Evolutionary conservation across 2,329 filamentous ascomycete genomes (phyloP), one percentile per base, ranked within the genome.

Genomic region (Calycina herbarum): DNA sequence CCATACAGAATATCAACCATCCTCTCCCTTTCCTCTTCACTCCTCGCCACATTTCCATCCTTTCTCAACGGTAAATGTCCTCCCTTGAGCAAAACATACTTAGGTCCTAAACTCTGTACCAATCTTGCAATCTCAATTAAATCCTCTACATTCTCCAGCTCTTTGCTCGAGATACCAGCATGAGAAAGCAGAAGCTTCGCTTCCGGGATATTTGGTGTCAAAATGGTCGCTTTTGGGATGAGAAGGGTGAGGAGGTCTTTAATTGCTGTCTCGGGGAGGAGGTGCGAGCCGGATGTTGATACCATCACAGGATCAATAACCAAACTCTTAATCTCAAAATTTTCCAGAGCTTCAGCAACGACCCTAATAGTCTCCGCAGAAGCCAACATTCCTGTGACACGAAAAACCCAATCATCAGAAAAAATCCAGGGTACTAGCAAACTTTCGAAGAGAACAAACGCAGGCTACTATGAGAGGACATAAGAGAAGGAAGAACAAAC

Each of bases 281-380:
- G 82, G 68, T 86, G 81, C 8, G 89, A 85, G 29, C 91, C 91
- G n/a, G 88, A 92, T 0, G 92, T 94, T 33, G 92, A 90, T 10
- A 97, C 86, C 93, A 98, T 97, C 85, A 93, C 91, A 62, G 92
- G 92, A 77, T 96, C 92, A 63, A 95, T 79, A 38, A 95, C 89
- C 33, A 89, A 79, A 13, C 78, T 81, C 24, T 82, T 77, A 13
- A 91, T 79, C 13, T 83, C 78, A 73, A 91, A 83, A 61, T 83
- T 79, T 61, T 77, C 79, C 60, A 95, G 78, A 10, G 87, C 83
- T 60, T 88, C 81, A 48, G 89, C 89, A 42, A 95, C 87, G 65
- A 89, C 83, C 66, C 84, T 79, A 67, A 94, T 88, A 0, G 89
- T 91, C 67, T 86, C 86, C 11, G 86, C 83, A 33, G 89, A 92